A percentile compares a stretch with the other conserved stretches of the same genome.
phyloP scores from a whole-genome alignment of 2,329 filamentous ascomycete genomes.

The Venturia pyrina region DNA sequence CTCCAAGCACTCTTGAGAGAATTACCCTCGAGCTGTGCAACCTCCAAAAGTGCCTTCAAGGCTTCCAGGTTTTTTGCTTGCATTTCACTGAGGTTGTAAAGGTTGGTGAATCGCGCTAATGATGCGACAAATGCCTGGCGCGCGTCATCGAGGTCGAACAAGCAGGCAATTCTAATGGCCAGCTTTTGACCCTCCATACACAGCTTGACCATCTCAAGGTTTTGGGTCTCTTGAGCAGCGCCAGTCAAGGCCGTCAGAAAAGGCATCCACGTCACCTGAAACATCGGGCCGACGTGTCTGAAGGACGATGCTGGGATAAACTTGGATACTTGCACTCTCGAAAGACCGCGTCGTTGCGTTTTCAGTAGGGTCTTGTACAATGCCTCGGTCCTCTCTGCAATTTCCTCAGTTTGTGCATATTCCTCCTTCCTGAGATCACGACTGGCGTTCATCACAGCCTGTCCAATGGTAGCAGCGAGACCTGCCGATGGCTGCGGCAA shows the following conservation, averaged over 20 bases:
- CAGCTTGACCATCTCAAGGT: constrained; percentile 80
- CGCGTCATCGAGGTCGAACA: constrained; percentile 89
- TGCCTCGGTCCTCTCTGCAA: constrained; percentile 69
- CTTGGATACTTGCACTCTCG: constrained; percentile 54
- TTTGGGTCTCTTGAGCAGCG: constrained; percentile 86
- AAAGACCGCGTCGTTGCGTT: constrained; percentile 72
- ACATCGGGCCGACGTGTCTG: constrained; percentile 95
- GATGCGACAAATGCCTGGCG: constrained; percentile 91
- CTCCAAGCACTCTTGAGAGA: constrained; percentile 85
- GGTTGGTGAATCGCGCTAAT: constrained; percentile 84
- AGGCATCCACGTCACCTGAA: constrained; percentile 98
- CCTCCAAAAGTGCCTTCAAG: constrained; percentile 79
- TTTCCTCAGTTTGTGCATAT: constrained; percentile 91
- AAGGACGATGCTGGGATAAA: constrained; percentile 92
- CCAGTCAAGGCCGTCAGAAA: constrained; percentile 91
- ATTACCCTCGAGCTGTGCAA: constrained; percentile 89
- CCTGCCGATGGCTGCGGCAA: constrained; percentile 48
- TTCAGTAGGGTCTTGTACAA: constrained; percentile 89
- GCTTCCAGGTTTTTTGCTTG: constrained; percentile 94
- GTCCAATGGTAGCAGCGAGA: constrained; percentile 72
- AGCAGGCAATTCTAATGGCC: constrained; percentile 82
- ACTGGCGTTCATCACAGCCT: constrained; percentile 83
- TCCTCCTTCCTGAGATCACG: constrained; percentile 87
- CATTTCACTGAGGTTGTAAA: constrained; percentile 94
- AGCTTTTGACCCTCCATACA: constrained; percentile 95